These are phyloP conservation scores for Trichoderma polysporum DNA, from an alignment of 2,329 filamentous ascomycete species.

Conservation along the genomic window DNA sequence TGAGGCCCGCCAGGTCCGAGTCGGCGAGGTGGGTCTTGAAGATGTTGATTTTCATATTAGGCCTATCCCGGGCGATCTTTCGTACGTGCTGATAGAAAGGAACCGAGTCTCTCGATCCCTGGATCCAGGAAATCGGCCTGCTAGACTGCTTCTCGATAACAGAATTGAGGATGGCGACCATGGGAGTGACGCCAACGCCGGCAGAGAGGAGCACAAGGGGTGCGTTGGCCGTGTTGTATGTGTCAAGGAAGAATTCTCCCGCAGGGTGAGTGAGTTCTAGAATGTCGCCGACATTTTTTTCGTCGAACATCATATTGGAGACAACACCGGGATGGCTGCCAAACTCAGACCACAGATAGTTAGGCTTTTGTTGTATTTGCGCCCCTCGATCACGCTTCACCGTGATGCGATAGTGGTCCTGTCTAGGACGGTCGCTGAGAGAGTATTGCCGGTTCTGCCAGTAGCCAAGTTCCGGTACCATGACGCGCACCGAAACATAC, in stretches of 20 bases:
- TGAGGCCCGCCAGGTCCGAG: slow-evolving; percentile 45
- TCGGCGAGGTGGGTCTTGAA: slow-evolving; percentile 51
- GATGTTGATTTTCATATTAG: slow-evolving; percentile 42
- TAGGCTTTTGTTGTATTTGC: slow-evolving; percentile 33
- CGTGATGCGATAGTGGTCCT: slow-evolving; percentile 66
- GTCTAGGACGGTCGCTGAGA: slow-evolving; percentile 62
- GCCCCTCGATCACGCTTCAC: slow-evolving; percentile 66
- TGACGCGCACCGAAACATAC: slow-evolving; percentile 64
- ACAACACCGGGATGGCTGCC: slow-evolving; percentile 60
- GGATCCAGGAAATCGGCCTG: slow-evolving; percentile 58
- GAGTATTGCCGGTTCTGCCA: slow-evolving; percentile 71
- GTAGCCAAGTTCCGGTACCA: slow-evolving; percentile 56
- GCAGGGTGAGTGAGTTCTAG: slow-evolving; percentile 66
- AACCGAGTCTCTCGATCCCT: slow-evolving; percentile 52
- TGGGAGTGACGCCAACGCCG: slow-evolving; percentile 59
- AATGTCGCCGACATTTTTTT: slow-evolving; percentile 59
- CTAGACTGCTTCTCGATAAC: slow-evolving; percentile 45
- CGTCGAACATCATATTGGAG: slow-evolving; percentile 67
- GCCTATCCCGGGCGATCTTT: slow-evolving; percentile 41
- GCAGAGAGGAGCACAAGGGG: slow-evolving; percentile 63
- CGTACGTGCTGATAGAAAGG: slow-evolving; percentile 57
- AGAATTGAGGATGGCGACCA: slow-evolving; percentile 61
- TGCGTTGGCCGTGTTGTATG: slow-evolving; percentile 35
- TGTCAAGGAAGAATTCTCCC: slow-evolving; percentile 60
- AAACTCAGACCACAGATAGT: slow-evolving; percentile 29